A percentile compares a stretch with the other conserved stretches of the same genome.
Evolutionary conservation across 2,329 filamentous ascomycete species (phyloP).

Genomic region (Juglanconis oblonga): DNA sequence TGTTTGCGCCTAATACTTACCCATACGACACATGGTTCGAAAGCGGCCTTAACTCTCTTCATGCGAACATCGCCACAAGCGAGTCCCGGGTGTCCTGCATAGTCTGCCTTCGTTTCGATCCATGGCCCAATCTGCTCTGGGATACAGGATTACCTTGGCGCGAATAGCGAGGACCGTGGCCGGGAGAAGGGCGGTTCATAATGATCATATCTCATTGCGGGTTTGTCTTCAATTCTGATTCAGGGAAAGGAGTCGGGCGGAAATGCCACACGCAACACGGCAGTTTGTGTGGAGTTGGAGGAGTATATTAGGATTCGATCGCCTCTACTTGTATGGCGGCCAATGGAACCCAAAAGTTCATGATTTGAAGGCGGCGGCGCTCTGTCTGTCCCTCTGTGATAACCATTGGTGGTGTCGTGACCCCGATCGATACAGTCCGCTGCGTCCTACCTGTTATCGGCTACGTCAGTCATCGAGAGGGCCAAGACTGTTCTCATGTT

Average conservation of each 20-base stretch:
- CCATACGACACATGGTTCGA: neutral
- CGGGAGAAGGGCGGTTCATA: neutral
- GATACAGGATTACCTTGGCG: neutral
- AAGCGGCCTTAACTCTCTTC: neutral
- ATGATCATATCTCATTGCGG: slow-evolving; percentile 2
- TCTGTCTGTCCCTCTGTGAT: too few species aligned
- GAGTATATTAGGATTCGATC: slow-evolving; percentile 11
- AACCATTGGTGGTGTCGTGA: too few species aligned
- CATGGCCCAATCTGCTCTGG: neutral
- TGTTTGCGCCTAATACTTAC: neutral
- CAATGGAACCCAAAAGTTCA: slow-evolving; percentile 19
- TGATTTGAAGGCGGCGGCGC: neutral
- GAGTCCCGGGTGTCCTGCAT: neutral
- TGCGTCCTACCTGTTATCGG: too few species aligned
- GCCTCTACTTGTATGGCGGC: slow-evolving; percentile 11
- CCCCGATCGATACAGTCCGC: too few species aligned
- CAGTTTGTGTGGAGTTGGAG: slow-evolving; percentile 17
- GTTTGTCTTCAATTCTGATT: slow-evolving; percentile 6
- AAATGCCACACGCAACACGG: slow-evolving; percentile 7
- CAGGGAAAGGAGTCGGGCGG: slow-evolving; percentile 12
- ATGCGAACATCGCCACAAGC: neutral
- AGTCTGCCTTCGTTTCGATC: neutral
- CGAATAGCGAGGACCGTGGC: neutral
- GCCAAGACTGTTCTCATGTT: neutral
- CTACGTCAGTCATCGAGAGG: neutral